Evolutionary conservation across 2,329 filamentous ascomycete genomes (phyloP).

Genomic region (Neodidymelliopsis sp.): DNA sequence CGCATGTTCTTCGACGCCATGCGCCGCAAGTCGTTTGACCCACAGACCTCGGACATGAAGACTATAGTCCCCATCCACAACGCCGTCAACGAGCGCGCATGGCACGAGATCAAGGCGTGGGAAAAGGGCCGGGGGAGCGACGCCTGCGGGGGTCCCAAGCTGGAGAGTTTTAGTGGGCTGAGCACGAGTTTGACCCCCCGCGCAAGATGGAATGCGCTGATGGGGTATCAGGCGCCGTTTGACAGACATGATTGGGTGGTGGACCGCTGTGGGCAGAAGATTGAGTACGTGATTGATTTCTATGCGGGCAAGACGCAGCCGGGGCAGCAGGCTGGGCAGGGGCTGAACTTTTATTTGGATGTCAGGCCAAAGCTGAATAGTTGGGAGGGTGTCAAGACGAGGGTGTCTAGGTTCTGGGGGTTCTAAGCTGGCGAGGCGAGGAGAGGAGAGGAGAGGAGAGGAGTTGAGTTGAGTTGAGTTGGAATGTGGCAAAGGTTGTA

Average conservation of each 20-base stretch:
- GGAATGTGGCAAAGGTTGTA: neutral
- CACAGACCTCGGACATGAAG: conserved; percentile 77
- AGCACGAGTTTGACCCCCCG: conserved; percentile 73
- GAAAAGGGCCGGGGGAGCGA: conserved; percentile 71
- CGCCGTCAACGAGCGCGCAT: conserved; percentile 95
- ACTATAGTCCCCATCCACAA: conserved; percentile 97
- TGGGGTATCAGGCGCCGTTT: conserved; percentile 92
- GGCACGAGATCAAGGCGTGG: conserved; percentile 91
- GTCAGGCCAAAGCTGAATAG: conserved; percentile 71
- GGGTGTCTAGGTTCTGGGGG: conserved; percentile 58
- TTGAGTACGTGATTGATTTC: conserved; percentile 99
- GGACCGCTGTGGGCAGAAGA: conserved; percentile 81
- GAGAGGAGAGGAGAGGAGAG: no score
- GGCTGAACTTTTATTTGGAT: conserved; percentile 70
- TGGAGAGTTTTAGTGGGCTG: conserved; percentile 83
- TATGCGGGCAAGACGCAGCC: conserved; percentile 74
- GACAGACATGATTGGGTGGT: conserved; percentile 98
- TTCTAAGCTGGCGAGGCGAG: conserved; percentile 48
- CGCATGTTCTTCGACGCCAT: conserved; percentile 98
- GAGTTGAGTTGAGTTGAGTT: no score
- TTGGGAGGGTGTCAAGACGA: conserved; percentile 67
- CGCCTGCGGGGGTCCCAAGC: conserved; percentile 76
- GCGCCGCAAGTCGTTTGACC: conserved; percentile 84
- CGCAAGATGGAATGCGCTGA: conserved; percentile 79
- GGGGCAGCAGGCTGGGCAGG: conserved; percentile 49